Evolutionary conservation across 163 green algal species (phyloP).

Genomic region (Chlorella variabilis): DNA sequence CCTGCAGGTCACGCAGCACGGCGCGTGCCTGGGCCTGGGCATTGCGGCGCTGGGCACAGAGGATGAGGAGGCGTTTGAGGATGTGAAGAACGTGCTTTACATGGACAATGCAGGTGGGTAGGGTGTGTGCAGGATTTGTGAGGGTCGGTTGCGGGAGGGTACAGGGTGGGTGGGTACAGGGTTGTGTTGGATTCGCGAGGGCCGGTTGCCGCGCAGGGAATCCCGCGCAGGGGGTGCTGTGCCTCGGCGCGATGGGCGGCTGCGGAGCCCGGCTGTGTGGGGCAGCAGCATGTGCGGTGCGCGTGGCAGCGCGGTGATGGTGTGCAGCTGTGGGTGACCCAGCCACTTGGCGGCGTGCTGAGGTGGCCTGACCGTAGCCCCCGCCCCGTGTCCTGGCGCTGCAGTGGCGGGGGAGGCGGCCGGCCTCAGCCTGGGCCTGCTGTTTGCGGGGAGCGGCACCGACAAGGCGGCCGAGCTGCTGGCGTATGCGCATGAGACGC

Average conservation of each 20-base stretch:
- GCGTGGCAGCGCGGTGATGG: no score
- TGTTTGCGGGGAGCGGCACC: constrained; percentile 82
- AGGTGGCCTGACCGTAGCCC: neutral
- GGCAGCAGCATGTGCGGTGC: no score
- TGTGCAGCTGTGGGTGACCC: no score
- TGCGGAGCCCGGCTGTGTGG: no score
- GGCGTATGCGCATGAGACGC: constrained; percentile 97
- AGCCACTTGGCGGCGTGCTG: no score
- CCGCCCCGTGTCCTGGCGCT: neutral
- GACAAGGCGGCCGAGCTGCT: constrained; percentile 93
- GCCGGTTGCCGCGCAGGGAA: no score
- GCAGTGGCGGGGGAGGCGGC: constrained; percentile 89
- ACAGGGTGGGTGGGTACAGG: no score
- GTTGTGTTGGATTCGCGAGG: no score
- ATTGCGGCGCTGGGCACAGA: constrained; percentile 87
- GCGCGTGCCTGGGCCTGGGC: constrained; percentile 96
- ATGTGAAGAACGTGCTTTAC: constrained; percentile 96
- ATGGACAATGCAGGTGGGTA: constrained; percentile 84
- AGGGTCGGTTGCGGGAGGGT: no score
- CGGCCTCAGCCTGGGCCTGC: constrained; percentile 92
- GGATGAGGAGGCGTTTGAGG: constrained; percentile 93
- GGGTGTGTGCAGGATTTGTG: neutral
- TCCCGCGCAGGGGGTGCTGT: no score
- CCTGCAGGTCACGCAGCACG: constrained; percentile 90
- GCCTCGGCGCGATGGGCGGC: no score